Conservation (phyloP, 1,284 basidiomycete species). For the Malassezia japonica region DNA sequence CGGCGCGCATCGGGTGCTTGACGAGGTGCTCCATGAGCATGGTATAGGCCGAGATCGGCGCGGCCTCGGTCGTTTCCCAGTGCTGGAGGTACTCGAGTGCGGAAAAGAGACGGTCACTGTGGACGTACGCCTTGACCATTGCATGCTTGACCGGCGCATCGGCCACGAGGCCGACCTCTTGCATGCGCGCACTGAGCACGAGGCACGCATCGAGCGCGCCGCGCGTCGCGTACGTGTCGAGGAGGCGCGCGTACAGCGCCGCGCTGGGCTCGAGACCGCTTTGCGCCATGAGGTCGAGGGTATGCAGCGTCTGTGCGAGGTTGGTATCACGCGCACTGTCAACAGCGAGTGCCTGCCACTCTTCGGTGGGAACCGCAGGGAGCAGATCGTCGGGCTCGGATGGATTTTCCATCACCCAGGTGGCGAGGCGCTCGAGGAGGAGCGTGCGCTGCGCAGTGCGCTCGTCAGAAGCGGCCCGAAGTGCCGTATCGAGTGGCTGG, state of each 20-base stretch:
- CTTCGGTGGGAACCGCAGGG: conserved; percentile 22
- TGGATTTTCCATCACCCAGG: not conserved
- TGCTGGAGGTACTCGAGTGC: conserved; percentile 30
- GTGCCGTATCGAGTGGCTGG: too few relatives aligned
- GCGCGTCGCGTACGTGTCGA: conserved; percentile 53
- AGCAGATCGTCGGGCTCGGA: not conserved
- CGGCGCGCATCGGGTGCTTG: conserved; percentile 18
- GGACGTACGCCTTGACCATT: conserved; percentile 31
- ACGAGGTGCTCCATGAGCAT: conserved; percentile 28
- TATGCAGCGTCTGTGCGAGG: conserved; percentile 9
- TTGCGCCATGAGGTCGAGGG: conserved; percentile 21
- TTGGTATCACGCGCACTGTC: conserved; percentile 23
- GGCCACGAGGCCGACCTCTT: conserved; percentile 17
- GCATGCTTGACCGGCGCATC: conserved; percentile 30
- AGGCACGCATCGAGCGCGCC: conserved; percentile 51
- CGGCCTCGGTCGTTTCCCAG: conserved; percentile 19
- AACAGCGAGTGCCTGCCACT: conserved; percentile 33
- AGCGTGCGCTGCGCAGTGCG: not conserved
- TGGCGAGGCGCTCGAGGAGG: not conserved
- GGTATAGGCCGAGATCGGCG: conserved; percentile 38
- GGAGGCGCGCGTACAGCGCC: conserved; percentile 47
- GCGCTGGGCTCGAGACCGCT: conserved; percentile 15
- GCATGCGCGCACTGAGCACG: conserved; percentile 17
- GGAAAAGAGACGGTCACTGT: conserved; percentile 11
- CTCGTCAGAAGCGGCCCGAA: too few relatives aligned